Percentiles rank a stretch among this genome's conserved stretches.
Conservation (phyloP, 306 rosid species). For the Gastrolobium bilobum region DNA sequence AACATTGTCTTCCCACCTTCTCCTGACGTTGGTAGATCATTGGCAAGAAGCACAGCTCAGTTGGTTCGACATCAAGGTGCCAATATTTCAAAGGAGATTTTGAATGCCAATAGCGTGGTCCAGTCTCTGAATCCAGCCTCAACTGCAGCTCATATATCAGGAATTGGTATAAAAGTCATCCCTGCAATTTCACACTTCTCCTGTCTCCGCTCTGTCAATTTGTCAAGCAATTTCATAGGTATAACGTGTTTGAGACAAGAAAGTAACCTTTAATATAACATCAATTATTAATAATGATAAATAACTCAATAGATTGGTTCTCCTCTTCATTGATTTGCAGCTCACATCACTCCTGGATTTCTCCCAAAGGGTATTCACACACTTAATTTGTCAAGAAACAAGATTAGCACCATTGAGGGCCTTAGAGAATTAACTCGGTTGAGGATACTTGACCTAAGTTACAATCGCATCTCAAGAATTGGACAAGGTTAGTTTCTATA, state of each 20-base stretch:
- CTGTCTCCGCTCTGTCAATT: conserved; percentile 79
- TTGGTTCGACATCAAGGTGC: conserved; percentile 53
- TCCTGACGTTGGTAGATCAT: conserved; percentile 61
- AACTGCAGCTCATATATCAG: conserved; percentile 81
- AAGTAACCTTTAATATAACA: not conserved
- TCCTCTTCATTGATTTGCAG: conserved; percentile 59
- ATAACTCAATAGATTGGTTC: conserved; percentile 42
- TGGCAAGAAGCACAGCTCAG: conserved; percentile 56
- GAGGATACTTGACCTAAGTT: conserved; percentile 86
- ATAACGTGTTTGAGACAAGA: conserved; percentile 37
- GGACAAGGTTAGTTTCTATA: conserved; percentile 75
- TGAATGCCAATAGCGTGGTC: conserved; percentile 74
- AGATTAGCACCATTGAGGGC: conserved; percentile 81
- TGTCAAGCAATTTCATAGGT: conserved; percentile 93
- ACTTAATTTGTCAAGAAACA: conserved; percentile 91
- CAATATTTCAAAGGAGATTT: conserved; percentile 75
- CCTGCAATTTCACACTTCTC: conserved; percentile 80
- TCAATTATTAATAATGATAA: not conserved
- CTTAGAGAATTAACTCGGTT: conserved; percentile 80
- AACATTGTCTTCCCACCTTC: conserved; percentile 62
- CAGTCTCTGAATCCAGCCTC: conserved; percentile 86
- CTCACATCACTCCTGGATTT: conserved; percentile 75
- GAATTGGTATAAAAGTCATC: conserved; percentile 78
- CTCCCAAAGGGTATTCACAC: conserved; percentile 90
- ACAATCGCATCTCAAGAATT: conserved; percentile 87